Evolutionary conservation across 2,329 filamentous ascomycete species (phyloP), one percentile per base, ranked within the genome.

Genomic region (Colletotrichum cereale): DNA sequence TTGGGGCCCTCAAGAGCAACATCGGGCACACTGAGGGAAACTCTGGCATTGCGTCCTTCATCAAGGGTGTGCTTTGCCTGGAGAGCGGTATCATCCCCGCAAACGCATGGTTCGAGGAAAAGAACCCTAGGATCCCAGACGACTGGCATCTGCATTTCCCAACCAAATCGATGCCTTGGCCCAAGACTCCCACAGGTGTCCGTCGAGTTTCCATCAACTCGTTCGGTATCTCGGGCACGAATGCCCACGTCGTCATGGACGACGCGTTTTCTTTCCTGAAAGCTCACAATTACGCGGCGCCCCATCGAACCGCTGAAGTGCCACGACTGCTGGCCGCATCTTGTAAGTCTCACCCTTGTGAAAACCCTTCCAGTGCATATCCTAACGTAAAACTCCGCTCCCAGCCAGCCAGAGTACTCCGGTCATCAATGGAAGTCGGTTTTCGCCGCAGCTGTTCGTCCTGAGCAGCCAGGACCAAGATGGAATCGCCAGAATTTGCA

Each of bases 201-300:
- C 83, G 86, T 2, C 83, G 87, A 21, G 85, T 84, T 40, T 86
- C 84, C 69, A 81, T 89, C 74, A 89, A 89, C 61, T 47, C 40
- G 31, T 72, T 72, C 42, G 69, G 64, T 14, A 58, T 58, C 56
- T 60, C 52, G 3, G 72, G 72, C 36, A 66, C 58, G 4, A 57
- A 57, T 8, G 55, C 55, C n/a, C 55, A 57, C 14, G 55, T 57
- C 3, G 36, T 57, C 7, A 38, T 57, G 1, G 55, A 57, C 4
- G 55, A 57, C 12, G 55, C 55, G 5, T 24, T 42, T 12, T 3
- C 8, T 36, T 61, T 34, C 11, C 40, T 61, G 2, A 61, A 16
- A 14, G 40, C n/a, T 18, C 5, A 48, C 18, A 16, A 26, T 16
- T 31, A 61, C 11, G 21, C n/a, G 12, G 57, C 57, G 7, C 57